Percentiles rank a stretch among this genome's conserved stretches.
These are phyloP conservation scores for Trichophyton verrucosum DNA, from an alignment of 2,329 filamentous ascomycete genomes.

Conservation along the genomic window DNA sequence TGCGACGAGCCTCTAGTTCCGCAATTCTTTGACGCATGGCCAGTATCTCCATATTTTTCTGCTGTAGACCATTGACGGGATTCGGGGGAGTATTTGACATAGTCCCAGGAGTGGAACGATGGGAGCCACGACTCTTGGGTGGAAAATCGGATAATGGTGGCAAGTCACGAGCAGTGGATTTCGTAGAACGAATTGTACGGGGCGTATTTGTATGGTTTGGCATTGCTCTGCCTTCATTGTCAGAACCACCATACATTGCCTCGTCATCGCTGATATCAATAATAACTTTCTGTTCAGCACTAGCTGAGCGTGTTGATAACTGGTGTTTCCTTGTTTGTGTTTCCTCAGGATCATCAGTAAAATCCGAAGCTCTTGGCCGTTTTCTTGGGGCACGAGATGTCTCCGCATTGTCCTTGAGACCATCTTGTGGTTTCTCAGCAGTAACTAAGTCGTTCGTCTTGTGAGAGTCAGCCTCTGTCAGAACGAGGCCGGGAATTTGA, in stretches of 20 bases:
- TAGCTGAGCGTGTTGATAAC: slow-evolving; percentile 34
- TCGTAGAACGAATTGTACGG: slow-evolving; percentile 19
- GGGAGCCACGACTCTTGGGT: slow-evolving; percentile 30
- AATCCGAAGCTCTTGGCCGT: slow-evolving; percentile 57
- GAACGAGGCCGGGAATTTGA: slow-evolving; percentile 42
- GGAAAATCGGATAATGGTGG: slow-evolving; percentile 33
- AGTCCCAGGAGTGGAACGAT: slow-evolving; percentile 30
- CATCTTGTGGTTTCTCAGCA: background rate
- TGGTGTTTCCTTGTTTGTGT: slow-evolving; percentile 47
- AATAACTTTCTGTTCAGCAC: slow-evolving; percentile 52
- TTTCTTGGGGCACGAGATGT: slow-evolving; percentile 32
- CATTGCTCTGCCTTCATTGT: background rate
- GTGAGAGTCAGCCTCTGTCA: slow-evolving; percentile 23
- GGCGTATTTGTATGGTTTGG: slow-evolving; percentile 13
- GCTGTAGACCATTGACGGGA: slow-evolving; percentile 32
- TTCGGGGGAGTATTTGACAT: slow-evolving; percentile 28
- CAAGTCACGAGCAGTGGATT: slow-evolving; percentile 17
- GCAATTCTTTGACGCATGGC: slow-evolving; percentile 39
- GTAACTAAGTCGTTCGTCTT: background rate
- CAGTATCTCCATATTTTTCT: slow-evolving; percentile 39
- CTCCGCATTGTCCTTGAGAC: background rate
- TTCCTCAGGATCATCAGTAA: slow-evolving; percentile 43
- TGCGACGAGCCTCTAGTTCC: slow-evolving; percentile 35
- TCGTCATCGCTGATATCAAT: slow-evolving; percentile 78
- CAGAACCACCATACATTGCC: slow-evolving; percentile 14